Evolutionary conservation across 768 basidiomycete genomes (phyloP), one percentile per base, ranked within the genome.

Genomic region (Lentinula aciculospora): DNA sequence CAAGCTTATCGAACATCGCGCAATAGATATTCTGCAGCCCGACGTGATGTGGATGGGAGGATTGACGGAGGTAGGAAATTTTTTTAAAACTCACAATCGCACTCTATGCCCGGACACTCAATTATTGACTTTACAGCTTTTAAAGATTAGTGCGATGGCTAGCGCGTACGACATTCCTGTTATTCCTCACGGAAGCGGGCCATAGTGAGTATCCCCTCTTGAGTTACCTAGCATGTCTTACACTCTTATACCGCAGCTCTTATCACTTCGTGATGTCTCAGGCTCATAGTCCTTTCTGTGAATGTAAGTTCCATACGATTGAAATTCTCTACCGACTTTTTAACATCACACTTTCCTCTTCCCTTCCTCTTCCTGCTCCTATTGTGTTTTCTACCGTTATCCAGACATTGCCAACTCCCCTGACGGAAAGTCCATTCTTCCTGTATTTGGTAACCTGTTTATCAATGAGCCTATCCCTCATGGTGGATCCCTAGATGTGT

Each of bases 91-190:
- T 9, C 13, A 34, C 13, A 2, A 13, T 4, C 32, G 13, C 13
- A 1, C 32, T 34, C 32, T 13, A 34, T 34, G 9, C 17, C n/a
- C 12, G 6, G 25, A 29, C 10, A 21, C 10, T 49, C n/a, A 25
- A 19, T 19, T 29, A n/a, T n/a, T n/a, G n/a, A n/a, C n/a, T n/a
- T n/a, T 6, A 32, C 37, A 56, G 58, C 57, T 73, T 1, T 63
- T 71, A 48, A 69, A 70, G 58, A 67, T 72, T 54, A 64, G 63
- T 49, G 67, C 70, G 0, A 71, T 73, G 63, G 75, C 74, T 1
- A 68, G 72, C 2, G 76, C 75, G 13, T 77, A 80, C 62, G 76
- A 80, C 62, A 75, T 79, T 46, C 76, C 76, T 25, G 74, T 79
- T 45, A 74, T 78, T 17, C 76, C 76, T 6, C 76, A 78, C 63